Conservation (phyloP, 306 rosid genomes). For the Quercus dentata region DNA sequence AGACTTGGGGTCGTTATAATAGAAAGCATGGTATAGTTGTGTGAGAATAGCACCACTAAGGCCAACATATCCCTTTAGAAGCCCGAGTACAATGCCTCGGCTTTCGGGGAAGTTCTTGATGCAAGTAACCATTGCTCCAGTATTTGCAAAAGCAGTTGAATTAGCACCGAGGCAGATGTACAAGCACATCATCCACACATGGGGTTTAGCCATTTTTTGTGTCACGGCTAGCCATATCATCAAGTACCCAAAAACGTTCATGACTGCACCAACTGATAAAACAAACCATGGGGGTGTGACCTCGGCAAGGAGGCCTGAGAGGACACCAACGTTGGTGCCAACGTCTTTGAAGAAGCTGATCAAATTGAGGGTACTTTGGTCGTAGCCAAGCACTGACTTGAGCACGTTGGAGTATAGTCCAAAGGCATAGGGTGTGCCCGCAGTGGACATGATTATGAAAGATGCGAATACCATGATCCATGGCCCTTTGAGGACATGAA, state of each 20-base stretch:
- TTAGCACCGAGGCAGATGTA: constrained; percentile 72
- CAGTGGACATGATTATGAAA: constrained; percentile 38
- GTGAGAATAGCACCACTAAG: constrained; percentile 77
- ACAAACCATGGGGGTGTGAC: constrained; percentile 37
- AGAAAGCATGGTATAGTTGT: constrained; percentile 58
- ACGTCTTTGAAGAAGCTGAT: constrained; percentile 41
- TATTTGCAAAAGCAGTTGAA: constrained; percentile 71
- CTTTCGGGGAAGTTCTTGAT: constrained; percentile 75
- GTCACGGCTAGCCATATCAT: constrained; percentile 78
- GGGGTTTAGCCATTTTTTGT: constrained; percentile 32
- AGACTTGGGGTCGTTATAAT: constrained; percentile 40
- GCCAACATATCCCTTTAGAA: constrained; percentile 63
- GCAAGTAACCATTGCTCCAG: constrained; percentile 67
- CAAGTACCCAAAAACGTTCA: constrained; percentile 73
- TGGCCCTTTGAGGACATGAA: constrained; percentile 26
- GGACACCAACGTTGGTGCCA: constrained; percentile 32
- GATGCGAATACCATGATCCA: constrained; percentile 38
- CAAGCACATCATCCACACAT: constrained; percentile 74
- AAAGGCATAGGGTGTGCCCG: constrained; percentile 44
- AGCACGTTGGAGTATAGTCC: constrained; percentile 39
- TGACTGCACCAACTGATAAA: constrained; percentile 43
- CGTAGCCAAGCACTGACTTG: constrained; percentile 38
- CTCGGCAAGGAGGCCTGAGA: constrained; percentile 36
- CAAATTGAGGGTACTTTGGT: constrained; percentile 43
- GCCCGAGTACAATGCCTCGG: constrained; percentile 60